Evolutionary conservation across 2,329 filamentous ascomycete species (phyloP), one percentile per base, ranked within the genome.

Genomic region (Ophiostoma quercus): DNA sequence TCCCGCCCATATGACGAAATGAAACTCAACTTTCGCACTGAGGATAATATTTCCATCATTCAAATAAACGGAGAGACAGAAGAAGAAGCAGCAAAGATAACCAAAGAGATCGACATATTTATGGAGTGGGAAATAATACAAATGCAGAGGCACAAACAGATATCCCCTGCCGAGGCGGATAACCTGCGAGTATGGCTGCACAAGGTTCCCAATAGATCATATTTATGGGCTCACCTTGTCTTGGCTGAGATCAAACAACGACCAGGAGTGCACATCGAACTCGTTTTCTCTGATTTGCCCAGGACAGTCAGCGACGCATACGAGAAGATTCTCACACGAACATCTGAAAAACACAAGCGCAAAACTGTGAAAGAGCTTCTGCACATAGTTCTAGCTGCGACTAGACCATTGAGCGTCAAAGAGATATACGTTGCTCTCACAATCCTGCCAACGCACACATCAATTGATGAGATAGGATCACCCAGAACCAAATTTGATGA

Each of bases 401-500:
- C 51, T 25, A 57, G 51, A 16, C 51, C 51, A 2, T 25, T 57
- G n/a, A 57, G 51, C 51, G 22, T 57, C 51, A 9, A 8, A 3
- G 51, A 57, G 51, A 65, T 65, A 12, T n/a, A 65, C n/a, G 32
- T 22, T 39, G 62, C 62, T 39, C 62, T 65, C 32, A 65, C 29
- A n/a, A 39, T 65, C 16, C 14, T 11, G 14, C 32, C n/a, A 25
- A 22, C 14, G 32, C 62, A 65, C 62, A 65, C 7, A 12, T 65
- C 22, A 34, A 62, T 37, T 5, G 1, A 16, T 14, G 16, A 65
- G 0, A 22, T 65, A 9, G 62, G 7, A n/a, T 37, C 62, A 11
- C 62, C 62, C 6, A 19, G 11, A 54, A 16, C 11, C 14, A 22
- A 65, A 2, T 65, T 22, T 14, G 62, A 37, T 1, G 12, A 16